These are phyloP conservation scores for Ophiostoma piceae DNA, from an alignment of 2,329 filamentous ascomycete species.

Conservation along the genomic window DNA sequence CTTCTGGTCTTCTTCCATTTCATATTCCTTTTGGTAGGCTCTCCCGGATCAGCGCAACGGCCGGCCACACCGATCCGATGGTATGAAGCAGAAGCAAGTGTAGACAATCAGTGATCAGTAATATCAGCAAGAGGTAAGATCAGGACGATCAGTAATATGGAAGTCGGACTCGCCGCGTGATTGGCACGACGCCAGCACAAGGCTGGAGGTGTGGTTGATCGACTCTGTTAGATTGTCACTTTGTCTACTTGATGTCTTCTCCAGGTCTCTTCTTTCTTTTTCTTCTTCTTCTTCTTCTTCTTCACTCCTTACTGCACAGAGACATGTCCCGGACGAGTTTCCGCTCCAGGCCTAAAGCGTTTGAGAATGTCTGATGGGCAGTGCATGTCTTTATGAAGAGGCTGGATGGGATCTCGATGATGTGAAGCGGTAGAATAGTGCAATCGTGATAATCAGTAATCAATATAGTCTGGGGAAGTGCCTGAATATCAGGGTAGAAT, in stretches of 20 bases:
- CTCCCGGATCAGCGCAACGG: not conserved
- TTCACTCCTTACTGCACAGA: not conserved
- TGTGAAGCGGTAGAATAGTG: no score
- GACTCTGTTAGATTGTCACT: not conserved
- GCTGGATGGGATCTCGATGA: no score
- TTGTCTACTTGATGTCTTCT: constrained; percentile 6
- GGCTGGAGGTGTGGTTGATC: not conserved
- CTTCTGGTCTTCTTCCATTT: no score
- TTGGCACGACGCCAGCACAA: not conserved
- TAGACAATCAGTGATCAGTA: not conserved
- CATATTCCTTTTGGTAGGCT: not conserved
- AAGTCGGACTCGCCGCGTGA: no score
- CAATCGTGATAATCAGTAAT: no score
- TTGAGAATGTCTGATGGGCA: constrained; percentile 12
- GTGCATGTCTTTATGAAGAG: not conserved
- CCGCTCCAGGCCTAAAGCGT: constrained; percentile 4
- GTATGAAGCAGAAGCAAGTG: not conserved
- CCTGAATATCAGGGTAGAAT: no score
- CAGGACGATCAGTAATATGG: no score
- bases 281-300: not conserved
- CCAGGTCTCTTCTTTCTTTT: not conserved
- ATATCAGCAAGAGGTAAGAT: not conserved
- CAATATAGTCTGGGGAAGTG: no score
- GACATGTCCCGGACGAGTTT: constrained; percentile 12
- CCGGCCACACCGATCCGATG: not conserved